Base-by-base conservation (phyloP, 129 eudicot genomes). In the Flaveria bidentis region DNA sequence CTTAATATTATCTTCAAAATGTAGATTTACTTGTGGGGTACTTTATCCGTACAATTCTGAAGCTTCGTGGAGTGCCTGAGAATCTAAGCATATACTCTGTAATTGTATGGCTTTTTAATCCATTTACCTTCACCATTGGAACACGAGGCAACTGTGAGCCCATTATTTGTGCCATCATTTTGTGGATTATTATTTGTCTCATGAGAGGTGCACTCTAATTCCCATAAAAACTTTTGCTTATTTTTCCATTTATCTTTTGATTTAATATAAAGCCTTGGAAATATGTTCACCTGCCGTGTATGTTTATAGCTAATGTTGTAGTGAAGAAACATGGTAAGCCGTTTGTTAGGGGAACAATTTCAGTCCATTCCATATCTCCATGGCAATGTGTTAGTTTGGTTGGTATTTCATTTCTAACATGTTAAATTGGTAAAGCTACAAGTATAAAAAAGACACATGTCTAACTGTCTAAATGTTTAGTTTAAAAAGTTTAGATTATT, bases 141-240 rank as follows among this genome's bases (percentile, higher is more conserved):
- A 95, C 99, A 6, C 90, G 97, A 25, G 99, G 99, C 82, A 95
- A 95, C 76, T 95, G 99, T 80, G 99, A 95, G 83, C 99, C 99
- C 45, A 84, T 91, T 74, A 84, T 95, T 50, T 95, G 99, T 83
- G 96, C 97, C 80, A 92, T 87, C 76, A 84, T 95, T 75, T 81
- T 95, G 73, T 95, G 99, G 99, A 86, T 91, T 81, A 87, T 95
- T 69, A 76, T 85, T 30, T 95, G 94, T 85, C 89, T 95, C 74
- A 80, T 95, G 87, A 87, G 83, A 56, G 99, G 99, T 95, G 88
- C 69, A 22, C 25, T 81, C 60, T 72, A 72, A 15, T 36, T 75
- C 53, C 51, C 49, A 28, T 55, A 17, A 30, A 18, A 16, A n/a
- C 47, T 68, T 15, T 5, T 71, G 36, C 16, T 62, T 69, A 13